Base-by-base conservation (phyloP, 2,329 filamentous ascomycete genomes). In the Fusarium humuli region DNA sequence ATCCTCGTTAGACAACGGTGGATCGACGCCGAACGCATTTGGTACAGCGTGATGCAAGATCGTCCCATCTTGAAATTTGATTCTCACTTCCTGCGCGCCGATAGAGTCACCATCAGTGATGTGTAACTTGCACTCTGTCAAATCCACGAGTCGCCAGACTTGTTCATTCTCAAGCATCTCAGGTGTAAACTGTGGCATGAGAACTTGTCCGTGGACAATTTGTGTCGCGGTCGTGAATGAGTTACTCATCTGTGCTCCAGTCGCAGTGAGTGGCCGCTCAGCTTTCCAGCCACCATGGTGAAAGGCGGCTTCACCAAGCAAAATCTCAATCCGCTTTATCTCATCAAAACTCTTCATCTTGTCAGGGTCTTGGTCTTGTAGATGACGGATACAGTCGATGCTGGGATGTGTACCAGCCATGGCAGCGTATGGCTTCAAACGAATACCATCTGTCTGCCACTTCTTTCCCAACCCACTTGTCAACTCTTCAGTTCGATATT, bases 341-440 rank as follows among this genome's bases (percentile, higher is more conserved):
- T 45, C 29, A 1, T 23, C 13, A 4, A 59, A 58, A 1, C 23
- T 29, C 1, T 37, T 45, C 37, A 59, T 22, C 13, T 10, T 45
- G 10, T 57, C 40, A 9, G 52, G 40, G 10, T 37, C 3, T 7
- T 59, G 52, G 3, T 37, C 23, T 22, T 57, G 37, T 3, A 59
- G 23, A 45, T 34, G 52, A 13, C 50, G 52, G 40, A 57, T n/a
- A 27, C 56, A 57, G 40, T 57, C 56, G 16, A 59, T 59, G 50
- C 56, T 59, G 1, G 56, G 56, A 29, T 59, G 50, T 23, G 56
- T 59, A 45, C 56, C 56, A 13, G 56, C 56, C 56, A 59, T 57
- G 3, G 50, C 56, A 27, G 50, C 56, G 22, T 57, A 59, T 6
- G 50, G 56, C 20, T 59, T 59, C 14, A 45, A 16, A 6, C 14